Evolutionary conservation across 352 stramenopile species (phyloP), one percentile per base, ranked within the genome.

Genomic region (Phytophthora vignae): DNA sequence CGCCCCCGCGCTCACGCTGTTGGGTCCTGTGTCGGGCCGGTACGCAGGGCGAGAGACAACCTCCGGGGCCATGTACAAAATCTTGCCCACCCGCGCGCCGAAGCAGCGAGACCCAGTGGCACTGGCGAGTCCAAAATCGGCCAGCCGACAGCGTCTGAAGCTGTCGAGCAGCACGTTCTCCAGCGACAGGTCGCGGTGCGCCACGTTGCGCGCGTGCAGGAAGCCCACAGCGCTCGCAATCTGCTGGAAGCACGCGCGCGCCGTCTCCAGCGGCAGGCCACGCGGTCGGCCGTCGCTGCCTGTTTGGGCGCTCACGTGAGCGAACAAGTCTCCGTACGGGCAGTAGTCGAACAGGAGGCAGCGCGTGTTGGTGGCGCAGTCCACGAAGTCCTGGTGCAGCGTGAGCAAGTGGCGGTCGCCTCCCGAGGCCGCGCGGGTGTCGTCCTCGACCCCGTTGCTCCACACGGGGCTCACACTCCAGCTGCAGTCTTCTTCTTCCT

Each of bases 331-430:
- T 4, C 84, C 84, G 52, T 79, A 83, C 11, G 79, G 77, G 69
- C 82, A 92, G 64, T 81, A 90, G 69, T 88, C 82, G 31, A 90
- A 82, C n/a, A 92, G 73, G 15, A 92, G 81, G 54, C 84, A 90
- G 15, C 79, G 64, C 33, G 81, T 68, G 33, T 85, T 77, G 11
- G 81, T 77, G 10, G 55, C 66, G 36, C 53, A 48, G 46, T 90
- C 79, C 38, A 90, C 73, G 57, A 92, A 90, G 59, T 92, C 78
- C 33, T 84, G 67, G 48, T 84, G 75, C 22, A 92, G 69, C 17
- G 64, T 71, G 42, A 90, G 52, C 38, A 90, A 46, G 53, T 84
- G 60, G 33, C 74, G 71, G 27, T 74, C 75, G 11, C 81, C 70
- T 12, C 21, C 8, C 38, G n/a, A 29, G 10, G 17, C 49, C 10